Evolutionary conservation across 768 basidiomycete species (phyloP).

Genomic region (Pleurotus sapidus): DNA sequence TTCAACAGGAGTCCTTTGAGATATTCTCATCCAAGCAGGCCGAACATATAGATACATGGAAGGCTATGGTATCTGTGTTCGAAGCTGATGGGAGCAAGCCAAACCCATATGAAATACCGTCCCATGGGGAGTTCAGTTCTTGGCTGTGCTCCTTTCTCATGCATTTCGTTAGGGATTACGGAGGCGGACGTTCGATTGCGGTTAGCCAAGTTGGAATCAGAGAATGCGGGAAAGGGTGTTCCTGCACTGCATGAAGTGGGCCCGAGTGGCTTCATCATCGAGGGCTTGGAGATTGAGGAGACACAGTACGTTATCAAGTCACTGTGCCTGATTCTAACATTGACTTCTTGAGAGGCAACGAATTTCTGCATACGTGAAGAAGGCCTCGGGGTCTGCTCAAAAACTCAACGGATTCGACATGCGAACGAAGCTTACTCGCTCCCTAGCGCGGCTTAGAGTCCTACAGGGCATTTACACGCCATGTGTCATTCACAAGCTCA

Average conservation of each 20-base stretch:
- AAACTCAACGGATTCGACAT: neutral
- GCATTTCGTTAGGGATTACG: neutral
- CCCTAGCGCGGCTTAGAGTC: neutral
- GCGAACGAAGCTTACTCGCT: neutral
- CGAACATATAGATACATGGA: too few relatives aligned
- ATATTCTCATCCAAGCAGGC: too few relatives aligned
- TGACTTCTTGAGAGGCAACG: neutral
- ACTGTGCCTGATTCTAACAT: neutral
- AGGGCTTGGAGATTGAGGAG: neutral
- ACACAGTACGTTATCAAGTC: neutral
- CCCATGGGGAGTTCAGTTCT: too few relatives aligned
- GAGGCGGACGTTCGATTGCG: neutral
- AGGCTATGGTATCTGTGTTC: too few relatives aligned
- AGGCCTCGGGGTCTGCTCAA: neutral
- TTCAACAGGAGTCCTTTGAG: too few relatives aligned
- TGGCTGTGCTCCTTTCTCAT: too few relatives aligned
- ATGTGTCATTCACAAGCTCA: neutral
- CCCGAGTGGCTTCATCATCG: neutral
- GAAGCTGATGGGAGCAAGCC: too few relatives aligned
- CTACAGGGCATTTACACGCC: neutral
- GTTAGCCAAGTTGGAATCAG: neutral
- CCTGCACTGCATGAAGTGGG: neutral
- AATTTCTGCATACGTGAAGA: neutral
- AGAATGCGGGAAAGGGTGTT: neutral
- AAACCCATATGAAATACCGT: too few relatives aligned